Evolutionary conservation across 768 basidiomycete genomes (phyloP).

Genomic region (Panaeolus cyanescens): DNA sequence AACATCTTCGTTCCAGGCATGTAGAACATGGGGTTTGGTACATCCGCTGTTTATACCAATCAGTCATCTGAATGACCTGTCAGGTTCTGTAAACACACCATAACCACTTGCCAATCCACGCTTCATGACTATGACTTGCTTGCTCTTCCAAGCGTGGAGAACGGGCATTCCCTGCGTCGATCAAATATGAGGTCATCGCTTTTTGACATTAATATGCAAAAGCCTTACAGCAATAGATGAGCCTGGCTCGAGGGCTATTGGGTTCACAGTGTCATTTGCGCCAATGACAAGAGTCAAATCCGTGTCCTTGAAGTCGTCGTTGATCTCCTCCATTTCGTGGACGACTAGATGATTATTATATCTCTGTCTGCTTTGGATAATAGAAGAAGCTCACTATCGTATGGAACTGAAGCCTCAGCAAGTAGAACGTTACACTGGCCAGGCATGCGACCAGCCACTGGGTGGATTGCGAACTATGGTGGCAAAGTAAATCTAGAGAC

Average conservation of each 20-base stretch:
- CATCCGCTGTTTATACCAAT: constrained; percentile 59
- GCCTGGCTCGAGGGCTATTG: constrained; percentile 84
- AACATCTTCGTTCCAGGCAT: constrained; percentile 90
- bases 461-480: constrained; percentile 75
- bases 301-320: constrained; percentile 87
- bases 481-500: neutral
- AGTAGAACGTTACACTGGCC: constrained; percentile 92
- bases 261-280: constrained; percentile 92
- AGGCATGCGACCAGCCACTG: constrained; percentile 92
- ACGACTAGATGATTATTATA: constrained; percentile 55
- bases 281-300: constrained; percentile 92
- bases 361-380: neutral
- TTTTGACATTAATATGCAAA: neutral
- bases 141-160: constrained; percentile 91
- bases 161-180: constrained; percentile 78
- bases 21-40: constrained; percentile 94
- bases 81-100: constrained; percentile 45
- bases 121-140: constrained; percentile 92
- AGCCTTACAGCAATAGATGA: constrained; percentile 72
- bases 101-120: constrained; percentile 88
- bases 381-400: constrained; percentile 62
- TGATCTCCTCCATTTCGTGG: constrained; percentile 93
- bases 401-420: constrained; percentile 88
- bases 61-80: neutral
- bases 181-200: neutral